Conservation (phyloP, 1,284 basidiomycete genomes). For the Rhodotorula sp. region DNA sequence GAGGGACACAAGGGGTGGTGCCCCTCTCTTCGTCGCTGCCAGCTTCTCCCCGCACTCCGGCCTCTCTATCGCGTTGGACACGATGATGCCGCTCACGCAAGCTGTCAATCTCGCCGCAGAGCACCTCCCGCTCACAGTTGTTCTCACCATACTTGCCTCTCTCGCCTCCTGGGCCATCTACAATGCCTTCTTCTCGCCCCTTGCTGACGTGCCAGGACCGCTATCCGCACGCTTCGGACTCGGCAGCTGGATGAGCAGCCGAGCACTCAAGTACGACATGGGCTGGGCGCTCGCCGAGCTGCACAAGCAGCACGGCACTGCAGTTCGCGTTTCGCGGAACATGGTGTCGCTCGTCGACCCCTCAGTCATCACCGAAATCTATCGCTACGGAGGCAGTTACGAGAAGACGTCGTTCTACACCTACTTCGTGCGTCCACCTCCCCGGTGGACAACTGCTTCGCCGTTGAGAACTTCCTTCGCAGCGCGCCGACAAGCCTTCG, state of each 20-base stretch:
- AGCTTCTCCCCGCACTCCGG: background rate
- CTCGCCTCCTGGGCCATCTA: background rate
- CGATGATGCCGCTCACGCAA: background rate
- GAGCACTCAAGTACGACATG: background rate
- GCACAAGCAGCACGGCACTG: background rate
- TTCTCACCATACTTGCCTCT: background rate
- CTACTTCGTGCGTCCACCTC: background rate
- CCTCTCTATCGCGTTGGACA: background rate
- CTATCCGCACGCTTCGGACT: background rate
- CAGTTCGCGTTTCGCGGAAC: background rate
- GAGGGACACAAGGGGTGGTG: too few species aligned
- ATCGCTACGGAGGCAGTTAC: background rate
- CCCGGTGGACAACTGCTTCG: background rate
- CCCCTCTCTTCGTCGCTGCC: too few species aligned
- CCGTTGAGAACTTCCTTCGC: background rate
- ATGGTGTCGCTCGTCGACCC: constrained; percentile 2
- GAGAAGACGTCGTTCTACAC: background rate
- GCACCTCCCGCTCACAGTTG: background rate
- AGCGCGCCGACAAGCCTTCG: background rate
- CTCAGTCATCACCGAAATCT: background rate
- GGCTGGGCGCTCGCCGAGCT: constrained; percentile 1
- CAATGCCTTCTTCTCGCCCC: background rate
- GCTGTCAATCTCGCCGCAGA: background rate
- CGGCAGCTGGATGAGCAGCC: constrained; percentile 1
- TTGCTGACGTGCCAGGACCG: background rate